phyloP scores from a whole-genome alignment of 305 asterid genomes.

The Nicotiana rustica region DNA sequence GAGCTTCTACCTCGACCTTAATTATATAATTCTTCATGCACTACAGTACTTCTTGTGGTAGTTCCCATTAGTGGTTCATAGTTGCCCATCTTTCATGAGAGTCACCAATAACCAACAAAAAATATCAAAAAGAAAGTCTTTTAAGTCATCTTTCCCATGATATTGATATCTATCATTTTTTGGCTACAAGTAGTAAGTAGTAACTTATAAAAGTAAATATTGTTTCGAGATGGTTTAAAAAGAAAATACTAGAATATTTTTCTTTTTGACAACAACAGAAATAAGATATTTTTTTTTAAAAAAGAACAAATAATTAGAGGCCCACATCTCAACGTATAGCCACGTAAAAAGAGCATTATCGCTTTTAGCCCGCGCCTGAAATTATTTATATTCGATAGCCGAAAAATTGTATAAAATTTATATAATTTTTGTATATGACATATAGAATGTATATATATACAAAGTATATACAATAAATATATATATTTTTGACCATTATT shows the following conservation, averaged over 20 bases:
- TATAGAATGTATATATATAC: too few species aligned
- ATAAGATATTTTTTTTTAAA: neutral
- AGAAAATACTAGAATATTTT: neutral
- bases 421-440: too few species aligned
- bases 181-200: neutral
- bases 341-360: too few species aligned
- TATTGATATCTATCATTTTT: neutral
- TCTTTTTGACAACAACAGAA: neutral
- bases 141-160: neutral
- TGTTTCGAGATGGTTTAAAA: neutral
- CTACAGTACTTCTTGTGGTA: neutral
- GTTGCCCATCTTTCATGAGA: neutral
- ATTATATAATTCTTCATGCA: neutral
- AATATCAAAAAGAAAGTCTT: neutral
- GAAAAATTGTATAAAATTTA: too few species aligned
- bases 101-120: constrained; percentile 6
- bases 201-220: neutral
- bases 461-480: too few species aligned
- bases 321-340: neutral
- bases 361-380: too few species aligned
- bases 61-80: constrained; percentile 32
- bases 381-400: too few species aligned
- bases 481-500: too few species aligned
- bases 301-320: neutral
- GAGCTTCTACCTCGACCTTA: too few species aligned